Percentiles rank a stretch among this genome's conserved stretches.
These are phyloP conservation scores for Cladophialophora exuberans DNA, from an alignment of 2,329 filamentous ascomycete genomes.

Conservation along the genomic window DNA sequence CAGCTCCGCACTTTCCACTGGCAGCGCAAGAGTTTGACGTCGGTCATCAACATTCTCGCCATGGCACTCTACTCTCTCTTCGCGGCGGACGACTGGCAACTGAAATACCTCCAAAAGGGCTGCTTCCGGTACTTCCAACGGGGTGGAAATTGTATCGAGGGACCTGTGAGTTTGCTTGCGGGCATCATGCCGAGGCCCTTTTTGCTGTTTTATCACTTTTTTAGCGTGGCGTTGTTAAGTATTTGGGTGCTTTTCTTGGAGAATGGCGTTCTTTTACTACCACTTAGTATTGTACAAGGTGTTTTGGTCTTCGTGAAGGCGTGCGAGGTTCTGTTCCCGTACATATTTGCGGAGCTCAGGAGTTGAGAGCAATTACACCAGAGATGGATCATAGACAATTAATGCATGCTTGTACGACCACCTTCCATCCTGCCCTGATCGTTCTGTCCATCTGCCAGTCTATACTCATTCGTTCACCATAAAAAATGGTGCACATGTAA, in stretches of 20 bases:
- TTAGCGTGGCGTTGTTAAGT: slow-evolving; percentile 83
- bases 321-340: slow-evolving; percentile 79
- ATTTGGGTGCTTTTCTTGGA: slow-evolving; percentile 71
- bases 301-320: slow-evolving; percentile 78
- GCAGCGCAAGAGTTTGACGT: slow-evolving; percentile 77
- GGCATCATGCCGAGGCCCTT: slow-evolving; percentile 78
- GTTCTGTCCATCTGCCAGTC: too few species aligned
- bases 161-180: slow-evolving; percentile 78
- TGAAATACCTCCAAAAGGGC: slow-evolving; percentile 80
- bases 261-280: slow-evolving; percentile 59
- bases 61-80: slow-evolving; percentile 92
- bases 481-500: too few species aligned
- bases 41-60: slow-evolving; percentile 96
- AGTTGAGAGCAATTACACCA: slow-evolving; percentile 35
- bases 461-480: too few species aligned
- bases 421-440: too few species aligned
- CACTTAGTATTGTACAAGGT: slow-evolving; percentile 67
- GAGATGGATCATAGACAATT: too few species aligned
- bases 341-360: slow-evolving; percentile 70
- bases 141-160: slow-evolving; percentile 71
- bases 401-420: too few species aligned
- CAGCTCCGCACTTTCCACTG: slow-evolving; percentile 83
- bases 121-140: slow-evolving; percentile 91
- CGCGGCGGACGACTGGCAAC: slow-evolving; percentile 72
- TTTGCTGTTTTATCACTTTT: slow-evolving; percentile 89